phyloP scores from a whole-genome alignment of 208 protist genomes.

The Trypanosoma conorhini region DNA sequence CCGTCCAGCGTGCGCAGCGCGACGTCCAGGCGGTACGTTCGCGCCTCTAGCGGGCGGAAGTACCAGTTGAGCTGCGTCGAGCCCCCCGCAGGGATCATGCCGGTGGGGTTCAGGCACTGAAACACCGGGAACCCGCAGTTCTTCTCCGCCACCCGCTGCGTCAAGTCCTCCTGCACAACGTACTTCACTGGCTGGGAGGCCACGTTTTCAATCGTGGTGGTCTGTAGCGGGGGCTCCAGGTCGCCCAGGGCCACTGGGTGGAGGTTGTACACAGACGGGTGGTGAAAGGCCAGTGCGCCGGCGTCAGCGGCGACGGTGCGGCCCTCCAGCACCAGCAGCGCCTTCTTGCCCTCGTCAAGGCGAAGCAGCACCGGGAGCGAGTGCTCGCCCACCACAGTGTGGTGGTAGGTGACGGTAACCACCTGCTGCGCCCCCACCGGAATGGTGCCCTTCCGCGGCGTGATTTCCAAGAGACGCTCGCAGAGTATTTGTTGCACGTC shows the following conservation, averaged over 20 bases:
- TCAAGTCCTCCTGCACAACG: slow-evolving; percentile 53
- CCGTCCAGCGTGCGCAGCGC: slow-evolving; percentile 49
- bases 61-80: slow-evolving; percentile 72
- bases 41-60: slow-evolving; percentile 90
- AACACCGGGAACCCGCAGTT: slow-evolving; percentile 90
- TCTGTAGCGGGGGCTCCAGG: slow-evolving; percentile 84
- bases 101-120: slow-evolving; percentile 84
- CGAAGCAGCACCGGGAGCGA: slow-evolving; percentile 81
- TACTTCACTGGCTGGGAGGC: slow-evolving; percentile 59
- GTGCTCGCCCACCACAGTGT: slow-evolving; percentile 64
- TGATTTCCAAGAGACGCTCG: slow-evolving; percentile 58
- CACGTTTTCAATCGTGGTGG: slow-evolving; percentile 71
- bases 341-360: slow-evolving; percentile 66
- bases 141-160: slow-evolving; percentile 43
- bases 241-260: slow-evolving; percentile 89
- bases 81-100: slow-evolving; percentile 54
- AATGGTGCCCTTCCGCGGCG: slow-evolving; percentile 60
- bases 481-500: slow-evolving; percentile 80
- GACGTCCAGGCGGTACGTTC: slow-evolving; percentile 67
- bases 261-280: slow-evolving; percentile 58
- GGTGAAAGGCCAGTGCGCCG: slow-evolving; percentile 61
- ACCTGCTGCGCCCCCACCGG: slow-evolving; percentile 48
- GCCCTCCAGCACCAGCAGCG: slow-evolving; percentile 82
- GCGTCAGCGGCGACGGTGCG: slow-evolving; percentile 71
- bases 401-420: slow-evolving; percentile 73